phyloP scores from a whole-genome alignment of 805 yeast species.

The Wickerhamomyces subpelliculosus region DNA sequence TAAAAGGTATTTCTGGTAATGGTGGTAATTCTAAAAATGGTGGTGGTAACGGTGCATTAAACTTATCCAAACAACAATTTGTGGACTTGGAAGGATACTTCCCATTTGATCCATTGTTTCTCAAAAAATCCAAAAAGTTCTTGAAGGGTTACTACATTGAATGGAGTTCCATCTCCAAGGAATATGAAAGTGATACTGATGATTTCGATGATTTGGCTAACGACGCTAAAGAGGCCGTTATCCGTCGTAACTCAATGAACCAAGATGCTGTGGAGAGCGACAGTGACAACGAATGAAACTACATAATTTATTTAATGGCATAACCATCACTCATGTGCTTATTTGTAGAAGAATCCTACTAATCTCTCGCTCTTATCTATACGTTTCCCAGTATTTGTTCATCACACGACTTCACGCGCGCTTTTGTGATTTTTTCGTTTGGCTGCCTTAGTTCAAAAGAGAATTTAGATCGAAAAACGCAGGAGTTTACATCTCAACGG shows the following conservation, averaged over 20 bases:
- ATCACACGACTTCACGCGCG: too few species aligned
- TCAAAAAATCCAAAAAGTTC: conserved; percentile 51
- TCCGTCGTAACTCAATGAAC: neutral
- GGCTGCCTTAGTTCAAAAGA: too few species aligned
- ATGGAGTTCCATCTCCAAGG: conserved; percentile 76
- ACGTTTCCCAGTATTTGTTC: too few species aligned
- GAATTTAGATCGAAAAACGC: too few species aligned
- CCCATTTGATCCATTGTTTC: conserved; percentile 88
- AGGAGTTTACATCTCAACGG: too few species aligned
- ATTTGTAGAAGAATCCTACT: too few species aligned
- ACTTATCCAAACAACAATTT: conserved; percentile 68
- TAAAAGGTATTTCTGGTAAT: conserved; percentile 33
- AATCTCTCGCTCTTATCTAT: too few species aligned
- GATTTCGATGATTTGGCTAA: conserved; percentile 33
- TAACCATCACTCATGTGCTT: too few species aligned
- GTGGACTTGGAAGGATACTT: conserved; percentile 89
- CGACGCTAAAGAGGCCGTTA: conserved; percentile 16
- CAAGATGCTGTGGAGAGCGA: conserved; percentile 21
- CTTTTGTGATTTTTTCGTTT: too few species aligned
- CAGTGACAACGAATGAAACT: neutral
- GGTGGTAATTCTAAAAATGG: neutral
- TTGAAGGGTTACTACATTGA: conserved; percentile 61
- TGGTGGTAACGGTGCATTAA: too few species aligned
- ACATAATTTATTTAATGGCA: too few species aligned
- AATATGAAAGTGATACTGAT: conserved; percentile 38